Conservation (phyloP, 2,329 filamentous ascomycete genomes). For the Albifimbria verrucaria region DNA sequence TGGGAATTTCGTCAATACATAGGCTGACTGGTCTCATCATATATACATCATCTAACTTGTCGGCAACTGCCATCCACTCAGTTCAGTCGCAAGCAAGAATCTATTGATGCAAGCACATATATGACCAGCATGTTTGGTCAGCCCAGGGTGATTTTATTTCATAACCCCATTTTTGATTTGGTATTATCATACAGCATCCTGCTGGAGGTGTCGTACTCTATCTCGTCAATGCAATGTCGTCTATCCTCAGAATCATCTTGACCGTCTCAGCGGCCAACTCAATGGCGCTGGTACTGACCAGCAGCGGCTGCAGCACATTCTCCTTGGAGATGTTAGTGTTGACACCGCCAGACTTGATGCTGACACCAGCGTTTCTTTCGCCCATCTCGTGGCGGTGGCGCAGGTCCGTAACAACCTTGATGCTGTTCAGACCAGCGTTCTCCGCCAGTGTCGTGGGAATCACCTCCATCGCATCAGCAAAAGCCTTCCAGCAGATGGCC, state of each 20-base stretch:
- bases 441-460: constrained; percentile 95
- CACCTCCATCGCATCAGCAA: constrained; percentile 95
- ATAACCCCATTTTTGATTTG: constrained; percentile 16
- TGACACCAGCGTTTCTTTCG: constrained; percentile 93
- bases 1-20: no score
- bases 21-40: no score
- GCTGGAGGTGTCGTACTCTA: constrained; percentile 35
- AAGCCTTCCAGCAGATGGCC: constrained; percentile 98
- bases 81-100: no score
- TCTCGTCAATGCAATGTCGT: constrained; percentile 63
- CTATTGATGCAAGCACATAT: no score
- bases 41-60: no score
- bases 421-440: constrained; percentile 96
- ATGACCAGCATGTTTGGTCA: neutral
- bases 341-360: constrained; percentile 95
- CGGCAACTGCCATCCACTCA: no score
- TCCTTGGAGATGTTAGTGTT: constrained; percentile 96
- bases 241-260: constrained; percentile 80
- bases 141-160: neutral
- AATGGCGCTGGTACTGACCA: constrained; percentile 96
- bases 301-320: constrained; percentile 91
- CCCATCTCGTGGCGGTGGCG: constrained; percentile 92
- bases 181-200: constrained; percentile 36
- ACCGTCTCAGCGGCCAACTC: constrained; percentile 97
- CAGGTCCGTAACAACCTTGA: constrained; percentile 96